These are phyloP conservation scores for Gonium pectorale DNA, from an alignment of 139 green algal genomes.

Conservation along the genomic window DNA sequence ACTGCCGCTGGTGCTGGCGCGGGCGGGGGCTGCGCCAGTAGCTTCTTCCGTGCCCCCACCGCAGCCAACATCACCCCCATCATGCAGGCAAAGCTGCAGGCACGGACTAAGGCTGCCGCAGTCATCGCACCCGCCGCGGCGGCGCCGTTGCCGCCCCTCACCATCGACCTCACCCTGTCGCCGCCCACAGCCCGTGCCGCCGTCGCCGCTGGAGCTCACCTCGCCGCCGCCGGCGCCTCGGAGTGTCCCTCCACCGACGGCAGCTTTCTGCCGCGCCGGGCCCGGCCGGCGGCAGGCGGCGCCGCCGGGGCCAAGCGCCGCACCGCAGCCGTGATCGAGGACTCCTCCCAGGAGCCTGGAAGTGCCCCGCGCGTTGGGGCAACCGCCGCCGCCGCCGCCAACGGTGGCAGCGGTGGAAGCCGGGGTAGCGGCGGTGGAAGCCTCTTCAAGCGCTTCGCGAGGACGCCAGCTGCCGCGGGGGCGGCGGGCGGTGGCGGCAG, in stretches of 20 bases:
- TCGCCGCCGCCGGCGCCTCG: neutral
- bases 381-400: neutral
- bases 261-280: neutral
- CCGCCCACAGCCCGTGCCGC: neutral
- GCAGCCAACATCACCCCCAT: conserved; percentile 30
- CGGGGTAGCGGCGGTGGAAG: neutral
- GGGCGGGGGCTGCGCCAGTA: neutral
- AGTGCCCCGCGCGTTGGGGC: too few relatives aligned
- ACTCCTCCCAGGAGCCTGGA: conserved; percentile 19
- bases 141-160: too few relatives aligned
- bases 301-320: neutral
- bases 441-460: conserved; percentile 15
- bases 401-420: neutral
- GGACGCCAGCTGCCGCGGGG: neutral
- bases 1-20: neutral
- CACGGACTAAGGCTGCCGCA: neutral
- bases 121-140: too few relatives aligned
- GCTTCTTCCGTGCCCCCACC: neutral
- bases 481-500: neutral
- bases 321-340: neutral
- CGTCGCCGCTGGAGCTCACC: neutral
- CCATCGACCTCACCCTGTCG: conserved; percentile 22
- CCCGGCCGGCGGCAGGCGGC: neutral
- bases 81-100: conserved; percentile 24
- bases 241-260: neutral